These are phyloP conservation scores for Plasmopara viticola DNA, from an alignment of 352 stramenopile genomes.

Conservation along the genomic window DNA sequence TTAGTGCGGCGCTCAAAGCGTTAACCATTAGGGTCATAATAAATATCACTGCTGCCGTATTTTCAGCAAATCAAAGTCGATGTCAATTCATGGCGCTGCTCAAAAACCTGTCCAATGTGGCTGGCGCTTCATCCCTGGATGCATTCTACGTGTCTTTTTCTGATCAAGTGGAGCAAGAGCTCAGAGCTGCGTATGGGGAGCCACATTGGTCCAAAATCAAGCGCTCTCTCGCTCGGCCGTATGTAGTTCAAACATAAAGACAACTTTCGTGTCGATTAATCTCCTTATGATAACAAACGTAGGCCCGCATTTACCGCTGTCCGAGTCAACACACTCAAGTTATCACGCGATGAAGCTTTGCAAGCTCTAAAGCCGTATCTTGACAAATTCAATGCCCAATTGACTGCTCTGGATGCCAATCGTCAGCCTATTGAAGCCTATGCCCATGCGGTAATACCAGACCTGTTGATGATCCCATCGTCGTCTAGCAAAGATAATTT, in stretches of 20 bases:
- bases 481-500: conserved; percentile 18
- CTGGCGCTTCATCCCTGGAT: conserved; percentile 79
- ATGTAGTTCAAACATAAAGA: conserved; percentile 4
- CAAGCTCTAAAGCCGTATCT: conserved; percentile 37
- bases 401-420: conserved; percentile 29
- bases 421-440: conserved; percentile 33
- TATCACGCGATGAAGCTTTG: conserved; percentile 52
- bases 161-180: conserved; percentile 52
- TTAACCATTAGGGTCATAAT: background rate
- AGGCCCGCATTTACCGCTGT: conserved; percentile 70
- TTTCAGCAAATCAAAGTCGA: background rate
- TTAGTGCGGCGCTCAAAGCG: too few species aligned
- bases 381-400: conserved; percentile 43
- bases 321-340: conserved; percentile 70
- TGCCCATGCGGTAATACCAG: conserved; percentile 33
- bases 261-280: conserved; percentile 2
- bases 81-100: conserved; percentile 45
- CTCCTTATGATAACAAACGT: background rate
- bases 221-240: conserved; percentile 41
- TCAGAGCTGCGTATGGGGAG: conserved; percentile 50
- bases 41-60: background rate
- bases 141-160: conserved; percentile 72
- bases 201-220: conserved; percentile 72
- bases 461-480: conserved; percentile 71
- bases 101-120: conserved; percentile 68